Evolutionary conservation across 75 land plant genomes (phyloP).

Genomic region (Adiantum capillusveneris): DNA sequence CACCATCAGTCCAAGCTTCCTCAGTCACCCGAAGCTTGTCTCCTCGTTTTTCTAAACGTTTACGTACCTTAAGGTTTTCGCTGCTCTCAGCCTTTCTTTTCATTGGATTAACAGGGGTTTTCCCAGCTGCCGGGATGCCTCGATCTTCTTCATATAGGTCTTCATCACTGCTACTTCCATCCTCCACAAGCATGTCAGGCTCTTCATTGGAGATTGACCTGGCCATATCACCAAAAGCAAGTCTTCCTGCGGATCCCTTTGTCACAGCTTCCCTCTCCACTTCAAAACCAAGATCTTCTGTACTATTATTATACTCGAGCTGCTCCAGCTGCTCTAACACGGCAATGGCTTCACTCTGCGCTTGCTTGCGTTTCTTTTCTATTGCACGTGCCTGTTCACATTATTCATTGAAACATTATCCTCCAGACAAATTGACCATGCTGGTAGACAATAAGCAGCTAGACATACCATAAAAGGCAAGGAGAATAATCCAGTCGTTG

Average conservation of each 20-base stretch:
- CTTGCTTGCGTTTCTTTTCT: conserved; percentile 56
- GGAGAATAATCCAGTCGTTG: conserved; percentile 61
- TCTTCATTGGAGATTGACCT: conserved; percentile 7
- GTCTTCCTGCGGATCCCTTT: conserved; percentile 37
- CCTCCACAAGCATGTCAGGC: conserved; percentile 13
- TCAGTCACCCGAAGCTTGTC: neutral
- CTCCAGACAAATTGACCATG: neutral
- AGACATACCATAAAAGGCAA: conserved; percentile 81
- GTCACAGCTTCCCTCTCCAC: conserved; percentile 9
- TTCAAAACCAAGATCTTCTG: conserved; percentile 15
- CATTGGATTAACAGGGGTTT: neutral
- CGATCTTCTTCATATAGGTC: neutral
- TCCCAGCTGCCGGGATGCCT: neutral
- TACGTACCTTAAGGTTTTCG: neutral
- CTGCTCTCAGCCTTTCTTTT: neutral
- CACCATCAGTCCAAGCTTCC: too few relatives aligned
- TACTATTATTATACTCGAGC: conserved; percentile 45
- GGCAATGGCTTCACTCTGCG: conserved; percentile 54
- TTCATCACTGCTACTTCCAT: conserved; percentile 5
- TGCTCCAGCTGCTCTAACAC: conserved; percentile 49
- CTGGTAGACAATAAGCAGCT: neutral
- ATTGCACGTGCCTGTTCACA: conserved; percentile 59
- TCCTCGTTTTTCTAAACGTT: neutral
- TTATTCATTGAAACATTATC: neutral
- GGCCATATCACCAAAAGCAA: conserved; percentile 46